Evolutionary conservation across 1,139 yeast species (phyloP).

Genomic region (Kazachstania sp.): DNA sequence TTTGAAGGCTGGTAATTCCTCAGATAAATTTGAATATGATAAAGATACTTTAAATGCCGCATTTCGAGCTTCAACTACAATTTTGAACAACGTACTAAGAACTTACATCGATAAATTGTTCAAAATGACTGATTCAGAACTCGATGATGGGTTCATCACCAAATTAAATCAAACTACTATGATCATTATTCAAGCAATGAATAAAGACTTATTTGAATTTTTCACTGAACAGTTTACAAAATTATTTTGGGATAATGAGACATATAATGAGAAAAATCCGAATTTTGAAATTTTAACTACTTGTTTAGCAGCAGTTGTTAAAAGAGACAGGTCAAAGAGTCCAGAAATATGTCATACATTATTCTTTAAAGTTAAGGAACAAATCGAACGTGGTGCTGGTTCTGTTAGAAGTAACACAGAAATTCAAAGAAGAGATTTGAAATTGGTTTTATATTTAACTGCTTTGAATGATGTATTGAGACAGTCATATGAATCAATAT

Average conservation of each 20-base stretch:
- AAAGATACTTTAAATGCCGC: slow-evolving; percentile 46
- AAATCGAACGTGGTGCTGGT: slow-evolving; percentile 79
- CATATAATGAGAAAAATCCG: slow-evolving; percentile 36
- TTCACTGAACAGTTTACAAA: slow-evolving; percentile 39
- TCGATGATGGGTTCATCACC: slow-evolving; percentile 47
- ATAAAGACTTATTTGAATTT: slow-evolving; percentile 47
- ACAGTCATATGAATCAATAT: slow-evolving; percentile 50
- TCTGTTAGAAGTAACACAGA: slow-evolving; percentile 60
- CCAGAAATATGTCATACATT: slow-evolving; percentile 23
- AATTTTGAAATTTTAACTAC: slow-evolving; percentile 40
- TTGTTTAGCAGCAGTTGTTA: slow-evolving; percentile 60
- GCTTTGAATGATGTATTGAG: slow-evolving; percentile 66
- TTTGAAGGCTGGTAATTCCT: slow-evolving; percentile 34
- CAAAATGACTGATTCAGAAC: slow-evolving; percentile 55
- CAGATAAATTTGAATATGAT: slow-evolving; percentile 31
- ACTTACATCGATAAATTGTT: slow-evolving; percentile 55
- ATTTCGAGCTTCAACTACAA: slow-evolving; percentile 63
- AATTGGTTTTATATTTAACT: slow-evolving; percentile 65
- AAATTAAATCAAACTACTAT: slow-evolving; percentile 56
- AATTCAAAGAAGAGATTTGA: slow-evolving; percentile 67
- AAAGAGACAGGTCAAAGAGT: slow-evolving; percentile 43
- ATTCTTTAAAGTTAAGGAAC: slow-evolving; percentile 44
- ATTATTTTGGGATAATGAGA: slow-evolving; percentile 56
- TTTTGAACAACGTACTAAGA: slow-evolving; percentile 54
- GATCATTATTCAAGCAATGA: slow-evolving; percentile 61